Evolutionary conservation across 768 basidiomycete species (phyloP), one percentile per base, ranked within the genome.

Genomic region (Clavulina sp.): DNA sequence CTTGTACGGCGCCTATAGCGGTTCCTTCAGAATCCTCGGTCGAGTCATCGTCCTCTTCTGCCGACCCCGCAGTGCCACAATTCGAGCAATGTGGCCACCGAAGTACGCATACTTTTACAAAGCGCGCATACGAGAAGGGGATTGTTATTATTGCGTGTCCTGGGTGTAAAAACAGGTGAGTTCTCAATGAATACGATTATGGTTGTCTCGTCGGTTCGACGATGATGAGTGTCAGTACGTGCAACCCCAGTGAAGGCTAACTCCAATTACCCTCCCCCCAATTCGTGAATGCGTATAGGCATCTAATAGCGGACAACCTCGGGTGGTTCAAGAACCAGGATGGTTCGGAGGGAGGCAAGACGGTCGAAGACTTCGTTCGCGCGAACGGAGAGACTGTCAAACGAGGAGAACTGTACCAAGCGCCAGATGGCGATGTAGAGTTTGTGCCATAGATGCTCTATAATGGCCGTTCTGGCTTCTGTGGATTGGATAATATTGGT

Each of bases 141-240:
- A 79, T 96, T 49, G 92, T 97, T 2, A 69, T 99, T 26, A 76
- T 95, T 1, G 76, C 91, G 62, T 99, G 93, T 67, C 91, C 92
- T 1, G 75, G 74, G 13, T 99, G 93, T 63, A 78, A 83, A 59
- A 87, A 84, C 59, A 69, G 92, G 84, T 88, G 61, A 50, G 78
- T 65, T 53, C 54, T 23, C 9, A 28, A 31, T 28, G 21, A 23
- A 9, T 30, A 28, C 51, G 26, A 21, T 53, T 19, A 51, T 49
- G 28, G 21, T 5, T n/a, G n/a, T 52, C 26, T 51, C 50, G 30
- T 46, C n/a, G 26, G 7, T 9, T 31, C 18, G 21, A 13, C 16
- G 19, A 54, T n/a, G 23, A 13, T n/a, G n/a, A n/a, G n/a, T n/a
- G n/a, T n/a, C n/a, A n/a, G n/a, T n/a, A n/a, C n/a, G n/a, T n/a